Conservation (phyloP, 768 basidiomycete genomes). For the Rhodotorula graminis region DNA sequence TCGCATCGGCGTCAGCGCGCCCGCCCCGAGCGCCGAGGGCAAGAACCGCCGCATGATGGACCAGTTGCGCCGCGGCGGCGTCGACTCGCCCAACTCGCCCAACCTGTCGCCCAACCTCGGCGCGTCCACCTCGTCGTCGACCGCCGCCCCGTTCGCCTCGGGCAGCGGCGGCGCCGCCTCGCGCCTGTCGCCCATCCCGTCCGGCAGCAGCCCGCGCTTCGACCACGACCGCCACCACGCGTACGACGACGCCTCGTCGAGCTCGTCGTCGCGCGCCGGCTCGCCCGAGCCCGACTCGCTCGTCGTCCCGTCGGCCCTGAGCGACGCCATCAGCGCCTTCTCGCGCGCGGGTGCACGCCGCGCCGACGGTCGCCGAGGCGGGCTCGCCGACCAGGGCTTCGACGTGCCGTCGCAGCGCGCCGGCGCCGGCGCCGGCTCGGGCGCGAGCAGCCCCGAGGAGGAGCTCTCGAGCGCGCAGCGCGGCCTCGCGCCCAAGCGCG, state of each 20-base stretch:
- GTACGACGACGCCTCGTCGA: conserved; percentile 7
- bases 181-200: not conserved
- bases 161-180: not conserved
- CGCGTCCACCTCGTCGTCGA: conserved; percentile 4
- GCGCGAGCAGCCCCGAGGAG: not conserved
- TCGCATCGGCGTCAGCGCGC: conserved; percentile 8
- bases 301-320: conserved; percentile 15
- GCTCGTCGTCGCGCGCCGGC: conserved; percentile 1
- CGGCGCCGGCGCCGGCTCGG: not conserved
- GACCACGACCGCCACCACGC: not conserved
- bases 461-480: not conserved
- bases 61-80: not conserved
- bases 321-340: conserved; percentile 34
- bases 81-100: not conserved
- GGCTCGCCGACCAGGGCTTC: conserved; percentile 34
- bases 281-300: conserved; percentile 4
- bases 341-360: conserved; percentile 23
- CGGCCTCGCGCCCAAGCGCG: not conserved
- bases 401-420: not conserved
- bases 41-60: conserved; percentile 34
- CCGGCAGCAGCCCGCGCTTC: not conserved
- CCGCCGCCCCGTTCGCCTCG: not conserved
- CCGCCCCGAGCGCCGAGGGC: not conserved
- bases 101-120: conserved; percentile 24
- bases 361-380: conserved; percentile 28